A percentile compares a stretch with the other conserved stretches of the same genome.
Evolutionary conservation across 2,329 filamentous ascomycete genomes (phyloP).

Genomic region (Leptographium lundbergii): DNA sequence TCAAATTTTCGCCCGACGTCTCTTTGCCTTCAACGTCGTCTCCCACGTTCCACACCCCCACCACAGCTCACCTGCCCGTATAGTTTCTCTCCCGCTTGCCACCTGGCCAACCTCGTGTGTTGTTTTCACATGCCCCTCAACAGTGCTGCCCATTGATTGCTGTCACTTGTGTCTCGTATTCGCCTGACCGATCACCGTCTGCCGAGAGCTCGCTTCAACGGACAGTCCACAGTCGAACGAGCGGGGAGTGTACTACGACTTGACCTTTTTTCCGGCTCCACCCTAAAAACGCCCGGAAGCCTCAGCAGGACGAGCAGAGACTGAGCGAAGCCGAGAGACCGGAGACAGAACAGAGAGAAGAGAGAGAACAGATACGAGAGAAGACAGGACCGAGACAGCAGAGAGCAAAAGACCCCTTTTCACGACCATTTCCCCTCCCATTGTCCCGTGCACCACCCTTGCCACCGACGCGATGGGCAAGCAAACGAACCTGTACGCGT

Average conservation of each 20-base stretch:
- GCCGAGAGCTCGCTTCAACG: not conserved
- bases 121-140: not conserved
- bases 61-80: not conserved
- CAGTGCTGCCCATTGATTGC: not conserved
- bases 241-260: not conserved
- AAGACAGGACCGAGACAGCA: not conserved
- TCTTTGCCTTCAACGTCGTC: not conserved
- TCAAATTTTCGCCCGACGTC: not conserved
- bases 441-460: not conserved
- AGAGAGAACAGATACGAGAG: too few species aligned
- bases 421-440: not conserved
- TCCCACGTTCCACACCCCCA: not conserved
- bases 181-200: not conserved
- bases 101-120: not conserved
- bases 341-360: not conserved
- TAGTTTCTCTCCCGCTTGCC: not conserved
- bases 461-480: slow-evolving; percentile 34
- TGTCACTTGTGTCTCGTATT: not conserved
- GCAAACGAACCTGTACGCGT: slow-evolving; percentile 67
- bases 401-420: not conserved
- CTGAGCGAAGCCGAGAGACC: not conserved
- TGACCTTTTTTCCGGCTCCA: not conserved
- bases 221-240: not conserved
- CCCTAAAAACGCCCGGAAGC: not conserved
- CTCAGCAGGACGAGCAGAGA: not conserved